These are phyloP conservation scores for Nothophoma quercina DNA, from an alignment of 2,329 filamentous ascomycete genomes.

Conservation along the genomic window DNA sequence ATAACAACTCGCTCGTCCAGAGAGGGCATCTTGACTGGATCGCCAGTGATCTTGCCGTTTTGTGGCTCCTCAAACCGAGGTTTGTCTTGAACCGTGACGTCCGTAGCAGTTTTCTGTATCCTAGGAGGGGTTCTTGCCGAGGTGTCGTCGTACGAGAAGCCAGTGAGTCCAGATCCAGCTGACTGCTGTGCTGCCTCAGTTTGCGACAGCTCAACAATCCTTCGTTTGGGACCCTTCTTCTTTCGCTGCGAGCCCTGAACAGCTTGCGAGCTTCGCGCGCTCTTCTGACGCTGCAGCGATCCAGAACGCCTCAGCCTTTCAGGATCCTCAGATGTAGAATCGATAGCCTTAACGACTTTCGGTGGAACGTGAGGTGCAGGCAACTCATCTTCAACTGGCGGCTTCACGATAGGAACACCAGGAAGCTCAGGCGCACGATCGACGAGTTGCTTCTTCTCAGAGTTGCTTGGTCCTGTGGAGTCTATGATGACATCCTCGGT, in stretches of 20 bases:
- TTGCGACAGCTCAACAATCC: conserved; percentile 65
- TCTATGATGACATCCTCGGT: conserved; percentile 92
- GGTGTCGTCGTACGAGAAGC: conserved; percentile 37
- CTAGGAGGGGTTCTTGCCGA: conserved; percentile 29
- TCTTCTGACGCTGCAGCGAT: conserved; percentile 48
- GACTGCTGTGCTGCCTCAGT: conserved; percentile 50
- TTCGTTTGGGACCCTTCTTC: conserved; percentile 64
- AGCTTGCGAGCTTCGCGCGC: conserved; percentile 36
- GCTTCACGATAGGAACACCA: conserved; percentile 79
- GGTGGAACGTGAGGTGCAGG: conserved; percentile 66
- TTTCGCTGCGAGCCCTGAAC: conserved; percentile 61
- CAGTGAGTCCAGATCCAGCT: conserved; percentile 36
- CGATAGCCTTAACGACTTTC: conserved; percentile 56
- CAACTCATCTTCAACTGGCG: conserved; percentile 65
- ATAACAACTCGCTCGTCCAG: conserved; percentile 31
- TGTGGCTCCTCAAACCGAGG: conserved; percentile 40
- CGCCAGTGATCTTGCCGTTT: conserved; percentile 34
- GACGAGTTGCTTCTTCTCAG: conserved; percentile 82
- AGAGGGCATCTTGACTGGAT: conserved; percentile 38
- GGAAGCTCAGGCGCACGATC: conserved; percentile 81
- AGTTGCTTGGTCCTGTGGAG: conserved; percentile 79
- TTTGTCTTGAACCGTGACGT: conserved; percentile 23
- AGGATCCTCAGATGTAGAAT: conserved; percentile 24
- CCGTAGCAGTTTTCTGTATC: conserved; percentile 21
- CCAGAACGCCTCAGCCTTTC: conserved; percentile 33